Percentiles rank a stretch among this genome's conserved stretches.
phyloP scores from a whole-genome alignment of 1,284 basidiomycete genomes.

The Lentinus polychrous region DNA sequence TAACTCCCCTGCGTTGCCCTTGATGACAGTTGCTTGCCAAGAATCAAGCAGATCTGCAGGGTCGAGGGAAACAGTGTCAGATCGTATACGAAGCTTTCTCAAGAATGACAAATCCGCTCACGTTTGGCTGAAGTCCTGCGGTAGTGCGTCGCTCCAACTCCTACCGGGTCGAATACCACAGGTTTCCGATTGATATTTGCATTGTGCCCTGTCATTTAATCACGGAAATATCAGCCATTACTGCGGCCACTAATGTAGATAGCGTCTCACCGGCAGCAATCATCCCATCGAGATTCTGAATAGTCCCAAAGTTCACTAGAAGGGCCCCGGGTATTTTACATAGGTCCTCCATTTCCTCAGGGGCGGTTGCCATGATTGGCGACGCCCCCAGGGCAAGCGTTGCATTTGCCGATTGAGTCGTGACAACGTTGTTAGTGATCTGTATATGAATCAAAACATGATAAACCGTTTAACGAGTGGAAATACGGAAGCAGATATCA shows the following conservation, averaged over 20 bases:
- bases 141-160: slow-evolving; percentile 79
- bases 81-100: background rate
- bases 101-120: slow-evolving; percentile 17
- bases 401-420: slow-evolving; percentile 87
- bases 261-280: slow-evolving; percentile 74
- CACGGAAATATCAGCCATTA: background rate
- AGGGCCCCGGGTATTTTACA: slow-evolving; percentile 62
- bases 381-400: slow-evolving; percentile 86
- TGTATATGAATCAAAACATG: too few species aligned
- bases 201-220: slow-evolving; percentile 32
- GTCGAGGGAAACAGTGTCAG: background rate
- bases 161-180: slow-evolving; percentile 91
- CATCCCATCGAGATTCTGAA: slow-evolving; percentile 76
- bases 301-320: slow-evolving; percentile 89
- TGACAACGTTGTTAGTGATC: slow-evolving; percentile 90
- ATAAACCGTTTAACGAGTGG: too few species aligned
- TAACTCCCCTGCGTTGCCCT: slow-evolving; percentile 93
- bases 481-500: too few species aligned
- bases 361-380: slow-evolving; percentile 89
- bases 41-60: slow-evolving; percentile 64
- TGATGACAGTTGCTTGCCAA: slow-evolving; percentile 90
- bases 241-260: too few species aligned
- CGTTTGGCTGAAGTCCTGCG: slow-evolving; percentile 54
- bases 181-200: slow-evolving; percentile 77
- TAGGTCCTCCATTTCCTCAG: slow-evolving; percentile 81